A percentile compares a stretch with the other conserved stretches of the same genome.
Conservation (phyloP, 148 eudicot species). For the Arbutus unedo region DNA sequence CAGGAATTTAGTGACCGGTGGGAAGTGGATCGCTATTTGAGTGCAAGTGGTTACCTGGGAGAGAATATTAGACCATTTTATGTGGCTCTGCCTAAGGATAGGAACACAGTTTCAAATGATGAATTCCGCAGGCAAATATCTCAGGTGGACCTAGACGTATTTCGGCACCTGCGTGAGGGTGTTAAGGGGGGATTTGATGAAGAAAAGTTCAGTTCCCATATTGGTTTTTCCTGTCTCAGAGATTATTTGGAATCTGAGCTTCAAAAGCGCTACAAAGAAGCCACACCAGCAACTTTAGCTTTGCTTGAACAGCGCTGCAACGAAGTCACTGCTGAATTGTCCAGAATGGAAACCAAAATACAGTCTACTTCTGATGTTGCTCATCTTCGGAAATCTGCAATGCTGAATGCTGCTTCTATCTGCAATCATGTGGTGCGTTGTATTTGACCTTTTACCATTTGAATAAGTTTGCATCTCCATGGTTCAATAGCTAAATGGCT, state of each 20-base stretch:
- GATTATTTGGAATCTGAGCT: constrained; percentile 91
- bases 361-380: constrained; percentile 91
- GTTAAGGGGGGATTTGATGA: constrained; percentile 94
- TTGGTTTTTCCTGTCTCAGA: constrained; percentile 81
- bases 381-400: constrained; percentile 83
- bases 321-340: constrained; percentile 71
- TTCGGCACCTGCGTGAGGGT: constrained; percentile 70
- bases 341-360: constrained; percentile 72
- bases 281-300: constrained; percentile 93
- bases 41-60: constrained; percentile 98
- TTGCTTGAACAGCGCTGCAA: constrained; percentile 90
- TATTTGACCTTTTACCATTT: constrained; percentile 8
- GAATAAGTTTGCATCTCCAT: background rate
- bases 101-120: constrained; percentile 65
- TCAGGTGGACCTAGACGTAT: constrained; percentile 73
- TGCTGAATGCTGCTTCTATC: constrained; percentile 76
- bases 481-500: background rate
- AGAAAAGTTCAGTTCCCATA: constrained; percentile 68
- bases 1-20: constrained; percentile 92
- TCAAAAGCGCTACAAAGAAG: constrained; percentile 92
- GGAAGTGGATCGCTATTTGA: constrained; percentile 93
- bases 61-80: constrained; percentile 81
- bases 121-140: constrained; percentile 89
- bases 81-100: constrained; percentile 95
- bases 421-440: constrained; percentile 78